Base-by-base conservation (phyloP, 2,329 filamentous ascomycete genomes). In the Cadophora luteo-olivacea region DNA sequence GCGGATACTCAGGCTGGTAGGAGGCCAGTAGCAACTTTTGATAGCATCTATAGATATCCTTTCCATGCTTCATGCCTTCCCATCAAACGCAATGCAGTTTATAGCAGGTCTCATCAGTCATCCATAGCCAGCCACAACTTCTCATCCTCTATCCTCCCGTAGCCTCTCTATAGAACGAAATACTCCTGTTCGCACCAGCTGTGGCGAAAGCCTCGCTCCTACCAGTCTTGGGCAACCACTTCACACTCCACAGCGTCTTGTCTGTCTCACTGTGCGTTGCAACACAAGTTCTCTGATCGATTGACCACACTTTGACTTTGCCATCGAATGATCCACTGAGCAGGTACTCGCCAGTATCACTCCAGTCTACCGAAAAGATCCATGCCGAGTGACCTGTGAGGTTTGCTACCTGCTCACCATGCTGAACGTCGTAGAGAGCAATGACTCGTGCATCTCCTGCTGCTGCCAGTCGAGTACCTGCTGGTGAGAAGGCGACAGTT, bases 291-390 rank as follows among this genome's bases (percentile, higher is more conserved):
- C 89, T 87, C 41, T 90, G 87, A 75, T 97, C 94, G 68, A 97
- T 87, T 36, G 93, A 95, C 96, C 96, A 99, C 36, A 98, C 92
- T 81, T 97, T 97, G 69, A 92, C 93, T 80, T 97, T 97, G 48
- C 96, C 95, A 77, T 98, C 94, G 79, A 97, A 93, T 1, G 92
- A 89, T 60, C 93, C 93, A 76, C 92, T 97, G 2, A 98, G 84
- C 14, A 99, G 83, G 79, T 92, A 97, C 81, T 98, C 95, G 60
- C 96, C 96, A 4, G 92, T 97, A 76, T 92, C 88, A 79, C 91
- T 98, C 93, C 95, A 99, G 78, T 97, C 93, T 54, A 98, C 84
- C 38, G 91, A 91, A 70, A 95, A 92, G 73, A 99, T 90, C 96
- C 95, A 99, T 5, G 92, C 91, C 0, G 88, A 86, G 78, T 95